Base-by-base conservation (phyloP, 2,329 filamentous ascomycete genomes). In the Phaeosphaeria sp. region DNA sequence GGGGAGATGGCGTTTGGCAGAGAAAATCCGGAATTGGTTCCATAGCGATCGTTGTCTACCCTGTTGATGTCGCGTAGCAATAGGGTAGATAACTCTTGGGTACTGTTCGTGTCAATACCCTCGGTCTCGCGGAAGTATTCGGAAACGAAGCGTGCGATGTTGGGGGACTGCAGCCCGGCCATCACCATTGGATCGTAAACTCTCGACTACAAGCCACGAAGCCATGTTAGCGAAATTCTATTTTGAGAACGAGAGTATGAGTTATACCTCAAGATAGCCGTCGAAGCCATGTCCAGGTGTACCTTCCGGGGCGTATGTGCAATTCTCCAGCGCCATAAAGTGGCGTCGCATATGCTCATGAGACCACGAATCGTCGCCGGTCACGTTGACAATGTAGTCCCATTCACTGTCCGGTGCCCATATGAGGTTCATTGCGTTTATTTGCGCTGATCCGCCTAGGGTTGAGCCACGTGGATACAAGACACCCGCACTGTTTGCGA, bases 381-480 rank as follows among this genome's bases (percentile, higher is more conserved):
- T 89, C 40, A 87, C 64, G 9, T 77, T 72, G 5, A 81, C 82
- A 53, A 89, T 84, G 62, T 83, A 75, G 45, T 85, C 77, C 77
- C 84, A 89, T 69, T 89, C 87, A 40, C 80, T 82, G 30, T 83
- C 79, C 51, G 83, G 79, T 0, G 86, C 56, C 56, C 84, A 82
- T n/a, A 86, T 77, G 20, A 82, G 79, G 48, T 88, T 82, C 53
- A 87, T 73, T 2, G 85, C 86, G 51, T 89, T 88, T 70, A 89
- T 86, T n/a, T 82, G 80, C 3, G 56, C 44, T 33, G 51, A 56
- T 3, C 62, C 60, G 36, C 59, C 60, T 8, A 65, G 55, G 22
- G 62, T 63, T 21, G 57, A 54, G 33, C 59, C 62, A 11, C 61
- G 53, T 13, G 61, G 61, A 36, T 64, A 64, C 1, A 55, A 51